Conservation (phyloP, 495 filamentous ascomycete genomes). For the Penicillium subrubescens region DNA sequence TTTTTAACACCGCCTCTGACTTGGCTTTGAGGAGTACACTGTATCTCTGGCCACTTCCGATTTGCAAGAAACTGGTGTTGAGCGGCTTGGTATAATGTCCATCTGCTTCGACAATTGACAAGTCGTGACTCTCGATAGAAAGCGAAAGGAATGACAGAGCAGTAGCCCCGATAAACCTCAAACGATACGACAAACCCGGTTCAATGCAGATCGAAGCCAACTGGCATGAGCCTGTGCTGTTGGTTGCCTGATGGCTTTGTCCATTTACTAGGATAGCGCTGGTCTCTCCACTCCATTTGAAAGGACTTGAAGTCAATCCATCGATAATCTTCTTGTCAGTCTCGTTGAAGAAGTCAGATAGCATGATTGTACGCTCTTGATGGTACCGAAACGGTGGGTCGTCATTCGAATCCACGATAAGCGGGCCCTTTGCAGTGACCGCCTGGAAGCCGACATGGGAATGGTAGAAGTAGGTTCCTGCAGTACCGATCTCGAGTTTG, state of each 20-base stretch:
- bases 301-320: not conserved
- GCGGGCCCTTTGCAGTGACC: constrained; percentile 51
- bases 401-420: constrained; percentile 35
- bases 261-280: not conserved
- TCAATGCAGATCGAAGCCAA: not conserved
- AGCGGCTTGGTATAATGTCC: not conserved
- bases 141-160: not conserved
- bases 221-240: not conserved
- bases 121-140: not conserved
- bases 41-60: not conserved
- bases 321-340: not conserved
- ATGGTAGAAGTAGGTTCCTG: constrained; percentile 61
- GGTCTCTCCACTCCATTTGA: not conserved
- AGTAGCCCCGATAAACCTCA: not conserved
- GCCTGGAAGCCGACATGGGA: constrained; percentile 61
- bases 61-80: not conserved
- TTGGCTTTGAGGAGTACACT: not conserved
- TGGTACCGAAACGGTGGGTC: not conserved
- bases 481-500: not conserved
- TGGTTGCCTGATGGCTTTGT: not conserved
- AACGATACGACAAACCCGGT: not conserved
- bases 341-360: not conserved
- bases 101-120: not conserved
- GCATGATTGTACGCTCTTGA: not conserved
- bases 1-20: not conserved